Evolutionary conservation across 139 green algal genomes (phyloP).

Genomic region (Trebouxia sp.): DNA sequence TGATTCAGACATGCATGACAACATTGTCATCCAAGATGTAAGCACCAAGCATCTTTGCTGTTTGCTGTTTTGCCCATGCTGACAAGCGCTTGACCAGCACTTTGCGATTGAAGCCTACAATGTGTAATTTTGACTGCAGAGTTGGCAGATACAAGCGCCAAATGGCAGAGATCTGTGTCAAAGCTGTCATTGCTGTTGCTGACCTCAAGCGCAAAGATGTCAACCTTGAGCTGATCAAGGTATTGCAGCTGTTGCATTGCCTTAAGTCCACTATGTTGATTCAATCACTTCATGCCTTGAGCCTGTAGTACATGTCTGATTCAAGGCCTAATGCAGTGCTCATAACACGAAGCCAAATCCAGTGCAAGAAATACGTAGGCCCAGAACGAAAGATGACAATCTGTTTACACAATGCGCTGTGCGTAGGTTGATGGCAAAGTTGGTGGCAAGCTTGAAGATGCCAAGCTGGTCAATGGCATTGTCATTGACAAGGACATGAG

Average conservation of each 20-base stretch:
- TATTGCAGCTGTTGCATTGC: too few relatives aligned
- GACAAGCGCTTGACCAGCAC: neutral
- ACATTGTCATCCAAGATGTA: conserved; percentile 99
- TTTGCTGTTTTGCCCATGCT: neutral
- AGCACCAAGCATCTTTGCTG: conserved; percentile 42
- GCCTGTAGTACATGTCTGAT: too few relatives aligned
- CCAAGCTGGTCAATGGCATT: conserved; percentile 90
- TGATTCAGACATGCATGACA: conserved; percentile 98
- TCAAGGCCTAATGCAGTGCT: too few relatives aligned
- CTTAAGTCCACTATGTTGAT: too few relatives aligned
- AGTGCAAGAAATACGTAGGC: neutral
- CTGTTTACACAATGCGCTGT: neutral
- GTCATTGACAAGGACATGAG: conserved; percentile 99
- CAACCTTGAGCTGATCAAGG: conserved; percentile 99
- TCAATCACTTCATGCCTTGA: too few relatives aligned
- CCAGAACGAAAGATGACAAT: neutral
- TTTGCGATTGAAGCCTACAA: neutral
- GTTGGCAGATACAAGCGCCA: conserved; percentile 93
- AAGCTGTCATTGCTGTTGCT: conserved; percentile 95
- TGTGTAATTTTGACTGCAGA: conserved; percentile 49
- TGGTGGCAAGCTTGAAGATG: conserved; percentile 95
- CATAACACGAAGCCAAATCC: too few relatives aligned
- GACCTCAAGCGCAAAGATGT: conserved; percentile 94
- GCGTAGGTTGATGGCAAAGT: conserved; percentile 94
- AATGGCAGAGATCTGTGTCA: conserved; percentile 98